A percentile compares a stretch with the other conserved stretches of the same genome.
Evolutionary conservation across 2,329 filamentous ascomycete species (phyloP).

Genomic region (Cladosporium phlei): DNA sequence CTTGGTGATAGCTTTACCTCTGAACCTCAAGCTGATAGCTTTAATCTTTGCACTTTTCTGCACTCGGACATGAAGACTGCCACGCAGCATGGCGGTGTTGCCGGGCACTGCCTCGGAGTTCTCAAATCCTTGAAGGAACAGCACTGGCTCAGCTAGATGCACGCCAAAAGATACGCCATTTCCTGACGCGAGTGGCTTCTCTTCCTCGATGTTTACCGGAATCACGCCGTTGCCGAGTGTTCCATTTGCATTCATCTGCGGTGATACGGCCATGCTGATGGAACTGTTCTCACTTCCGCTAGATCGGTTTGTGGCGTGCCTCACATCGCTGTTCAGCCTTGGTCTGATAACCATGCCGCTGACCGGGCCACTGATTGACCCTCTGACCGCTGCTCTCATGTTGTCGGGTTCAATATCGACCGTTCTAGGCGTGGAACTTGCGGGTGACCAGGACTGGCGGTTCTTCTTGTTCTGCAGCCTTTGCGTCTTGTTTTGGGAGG

Average conservation of each 20-base stretch:
- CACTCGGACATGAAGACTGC: constrained; percentile 74
- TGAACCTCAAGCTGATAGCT: constrained; percentile 79
- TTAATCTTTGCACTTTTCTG: constrained; percentile 92
- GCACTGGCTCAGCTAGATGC: constrained; percentile 69
- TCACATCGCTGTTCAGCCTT: constrained; percentile 37
- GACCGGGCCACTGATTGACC: constrained; percentile 37
- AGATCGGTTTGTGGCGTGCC: constrained; percentile 29
- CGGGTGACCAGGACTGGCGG: constrained; percentile 30
- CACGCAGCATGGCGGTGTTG: constrained; percentile 77
- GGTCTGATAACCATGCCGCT: constrained; percentile 37
- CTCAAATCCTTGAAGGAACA: constrained; percentile 76
- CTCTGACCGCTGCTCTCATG: constrained; percentile 38
- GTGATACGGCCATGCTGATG: constrained; percentile 14
- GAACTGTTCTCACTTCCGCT: constrained; percentile 12
- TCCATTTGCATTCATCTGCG: constrained; percentile 12
- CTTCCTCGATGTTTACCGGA: constrained; percentile 36
- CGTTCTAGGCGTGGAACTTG: constrained; percentile 10
- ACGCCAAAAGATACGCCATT: constrained; percentile 72
- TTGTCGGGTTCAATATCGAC: constrained; percentile 24
- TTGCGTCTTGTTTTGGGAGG: constrained; percentile 9
- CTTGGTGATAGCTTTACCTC: constrained; percentile 79
- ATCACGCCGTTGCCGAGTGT: constrained; percentile 21
- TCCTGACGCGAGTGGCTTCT: constrained; percentile 72
- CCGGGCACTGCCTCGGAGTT: constrained; percentile 60
- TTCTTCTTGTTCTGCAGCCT: constrained; percentile 21